A percentile compares a stretch with the other conserved stretches of the same genome.
These are phyloP conservation scores for Volutella citrinella DNA, from an alignment of 2,329 filamentous ascomycete genomes.

Conservation along the genomic window DNA sequence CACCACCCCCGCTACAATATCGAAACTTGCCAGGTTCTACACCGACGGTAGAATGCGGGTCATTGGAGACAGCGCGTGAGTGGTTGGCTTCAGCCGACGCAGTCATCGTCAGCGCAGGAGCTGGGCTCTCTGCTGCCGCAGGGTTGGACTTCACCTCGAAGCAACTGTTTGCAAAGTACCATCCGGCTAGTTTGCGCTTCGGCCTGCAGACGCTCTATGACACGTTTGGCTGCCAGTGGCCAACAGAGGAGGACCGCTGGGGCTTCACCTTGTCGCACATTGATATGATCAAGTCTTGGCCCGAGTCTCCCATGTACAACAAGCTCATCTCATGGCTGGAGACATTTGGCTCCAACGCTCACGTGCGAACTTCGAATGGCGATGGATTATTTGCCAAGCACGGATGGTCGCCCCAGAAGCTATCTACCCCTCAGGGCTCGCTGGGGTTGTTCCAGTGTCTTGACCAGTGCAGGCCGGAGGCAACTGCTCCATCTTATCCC, in stretches of 20 bases:
- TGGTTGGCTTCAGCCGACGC: conserved; percentile 20
- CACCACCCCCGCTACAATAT: fast-evolving
- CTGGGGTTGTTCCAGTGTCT: conserved; percentile 16
- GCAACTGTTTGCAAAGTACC: conserved; percentile 12
- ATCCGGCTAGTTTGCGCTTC: conserved; percentile 12
- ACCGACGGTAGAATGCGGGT: neutral
- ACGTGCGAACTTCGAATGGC: conserved; percentile 17
- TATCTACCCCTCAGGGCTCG: conserved; percentile 13
- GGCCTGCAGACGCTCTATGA: conserved; percentile 17
- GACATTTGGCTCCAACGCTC: conserved; percentile 9
- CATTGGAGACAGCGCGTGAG: conserved; percentile 2
- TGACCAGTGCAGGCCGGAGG: conserved; percentile 15
- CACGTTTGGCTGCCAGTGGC: conserved; percentile 18
- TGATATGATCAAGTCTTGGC: conserved; percentile 19
- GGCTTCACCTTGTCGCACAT: conserved; percentile 22
- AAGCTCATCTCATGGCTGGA: conserved; percentile 7
- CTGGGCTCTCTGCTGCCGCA: conserved; percentile 19
- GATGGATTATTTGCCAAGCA: conserved; percentile 12
- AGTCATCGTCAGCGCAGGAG: conserved; percentile 17
- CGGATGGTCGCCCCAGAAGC: conserved; percentile 8
- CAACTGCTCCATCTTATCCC: conserved; percentile 8
- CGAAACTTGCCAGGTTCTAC: neutral
- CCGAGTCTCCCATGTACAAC: conserved; percentile 13
- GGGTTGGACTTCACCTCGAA: conserved; percentile 20
- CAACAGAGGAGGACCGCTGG: conserved; percentile 21